These are phyloP conservation scores for Penicillium parvum DNA, from an alignment of 495 filamentous ascomycete species.

Conservation along the genomic window DNA sequence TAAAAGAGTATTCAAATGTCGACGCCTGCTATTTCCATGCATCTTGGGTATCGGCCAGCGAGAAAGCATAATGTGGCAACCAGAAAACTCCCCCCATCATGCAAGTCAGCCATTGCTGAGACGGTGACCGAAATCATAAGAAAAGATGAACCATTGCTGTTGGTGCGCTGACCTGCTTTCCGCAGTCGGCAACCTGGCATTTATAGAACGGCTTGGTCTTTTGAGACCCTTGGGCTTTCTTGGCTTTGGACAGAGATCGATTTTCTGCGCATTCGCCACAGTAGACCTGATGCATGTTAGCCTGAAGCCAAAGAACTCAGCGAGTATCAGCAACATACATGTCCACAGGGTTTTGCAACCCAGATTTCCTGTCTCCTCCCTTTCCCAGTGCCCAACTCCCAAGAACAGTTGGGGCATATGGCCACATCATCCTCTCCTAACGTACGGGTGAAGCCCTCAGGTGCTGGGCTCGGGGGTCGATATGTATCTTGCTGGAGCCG, in stretches of 20 bases:
- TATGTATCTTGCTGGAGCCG: conserved; percentile 47
- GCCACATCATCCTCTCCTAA: conserved; percentile 59
- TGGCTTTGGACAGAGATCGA: conserved; percentile 39
- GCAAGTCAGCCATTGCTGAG: conserved; percentile 9
- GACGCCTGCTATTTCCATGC: conserved; percentile 22
- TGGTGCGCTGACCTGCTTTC: conserved; percentile 30
- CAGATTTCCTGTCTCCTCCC: conserved; percentile 64
- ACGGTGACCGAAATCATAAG: conserved; percentile 28
- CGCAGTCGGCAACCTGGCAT: conserved; percentile 50
- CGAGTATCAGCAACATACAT: conserved; percentile 51
- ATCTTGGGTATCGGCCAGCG: conserved; percentile 24
- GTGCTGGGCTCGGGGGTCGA: conserved; percentile 53
- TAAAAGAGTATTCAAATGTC: conserved; percentile 1
- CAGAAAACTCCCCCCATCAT: conserved; percentile 13
- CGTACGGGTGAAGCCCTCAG: conserved; percentile 60
- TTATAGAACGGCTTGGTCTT: conserved; percentile 41
- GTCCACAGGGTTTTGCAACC: conserved; percentile 69
- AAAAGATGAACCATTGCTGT: conserved; percentile 47
- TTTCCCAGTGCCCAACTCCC: conserved; percentile 60
- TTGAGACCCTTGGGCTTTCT: conserved; percentile 22
- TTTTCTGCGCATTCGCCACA: conserved; percentile 63
- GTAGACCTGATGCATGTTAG: conserved; percentile 52
- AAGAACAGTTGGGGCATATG: conserved; percentile 67
- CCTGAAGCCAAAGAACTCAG: background rate
- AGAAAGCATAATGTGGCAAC: conserved; percentile 3